Percentiles rank a stretch among this genome's conserved stretches.
Conservation (phyloP, 2,329 filamentous ascomycete genomes). For the Xylaria multiplex region DNA sequence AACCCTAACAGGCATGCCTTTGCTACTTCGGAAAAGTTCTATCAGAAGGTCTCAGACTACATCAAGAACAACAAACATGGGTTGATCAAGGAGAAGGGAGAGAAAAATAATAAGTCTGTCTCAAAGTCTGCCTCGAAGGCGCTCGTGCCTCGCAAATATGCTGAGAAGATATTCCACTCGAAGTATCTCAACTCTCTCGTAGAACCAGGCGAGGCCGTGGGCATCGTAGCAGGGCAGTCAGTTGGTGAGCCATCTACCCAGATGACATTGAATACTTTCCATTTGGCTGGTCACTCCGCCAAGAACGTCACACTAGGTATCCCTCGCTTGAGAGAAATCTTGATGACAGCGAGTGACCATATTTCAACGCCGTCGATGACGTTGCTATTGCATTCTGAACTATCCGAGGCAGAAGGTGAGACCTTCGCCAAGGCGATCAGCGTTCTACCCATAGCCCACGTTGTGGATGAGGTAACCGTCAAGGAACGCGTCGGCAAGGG, state of each 20-base stretch:
- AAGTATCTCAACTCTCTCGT: slow-evolving; percentile 94
- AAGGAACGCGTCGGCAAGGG: slow-evolving; percentile 82
- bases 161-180: slow-evolving; percentile 85
- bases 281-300: slow-evolving; percentile 96
- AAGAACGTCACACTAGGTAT: slow-evolving; percentile 99
- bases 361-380: slow-evolving; percentile 95
- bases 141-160: slow-evolving; percentile 68
- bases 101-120: slow-evolving; percentile 47
- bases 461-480: slow-evolving; percentile 83
- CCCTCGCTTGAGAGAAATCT: slow-evolving; percentile 92
- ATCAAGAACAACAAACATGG: slow-evolving; percentile 78
- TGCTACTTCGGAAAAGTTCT: slow-evolving; percentile 90
- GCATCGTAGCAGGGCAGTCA: slow-evolving; percentile 95
- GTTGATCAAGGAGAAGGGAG: slow-evolving; percentile 63
- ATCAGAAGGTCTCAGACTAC: slow-evolving; percentile 76
- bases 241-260: slow-evolving; percentile 97
- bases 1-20: slow-evolving; percentile 82
- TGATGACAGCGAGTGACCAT: slow-evolving; percentile 92
- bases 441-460: slow-evolving; percentile 81
- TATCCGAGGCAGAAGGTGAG: slow-evolving; percentile 74
- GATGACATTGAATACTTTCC: slow-evolving; percentile 99
- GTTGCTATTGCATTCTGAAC: slow-evolving; percentile 77
- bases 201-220: slow-evolving; percentile 95
- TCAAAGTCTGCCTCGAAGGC: slow-evolving; percentile 42
- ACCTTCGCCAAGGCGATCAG: slow-evolving; percentile 93